Evolutionary conservation across 2,329 filamentous ascomycete genomes (phyloP), one percentile per base, ranked within the genome.

Genomic region (Pleoardoris graminearum): DNA sequence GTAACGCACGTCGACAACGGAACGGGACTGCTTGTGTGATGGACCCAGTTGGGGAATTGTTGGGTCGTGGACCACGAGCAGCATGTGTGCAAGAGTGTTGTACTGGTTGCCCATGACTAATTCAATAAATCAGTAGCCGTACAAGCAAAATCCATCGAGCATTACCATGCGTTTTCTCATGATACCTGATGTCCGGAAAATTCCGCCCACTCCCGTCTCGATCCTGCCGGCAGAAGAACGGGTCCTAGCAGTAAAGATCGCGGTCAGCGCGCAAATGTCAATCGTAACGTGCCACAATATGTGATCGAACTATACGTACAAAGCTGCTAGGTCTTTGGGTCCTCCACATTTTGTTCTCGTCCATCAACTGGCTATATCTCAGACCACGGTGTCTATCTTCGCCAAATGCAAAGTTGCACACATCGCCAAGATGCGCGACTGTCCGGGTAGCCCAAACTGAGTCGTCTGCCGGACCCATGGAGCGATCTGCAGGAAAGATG

Each of bases 361-460:
- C 65, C 58, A 71, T 67, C 19, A 72, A 57, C 45, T 68, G 65
- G 10, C 56, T 58, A 50, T 66, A 73, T 14, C 66, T 55, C 16
- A 57, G 44, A 22, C 70, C 53, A 36, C 63, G 69, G 27, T 71
- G 68, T 41, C 68, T 62, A 2, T 63, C 68, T 48, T 71, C 68
- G 1, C 69, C 69, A 44, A 72, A 72, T 0, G 63, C 69, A 41
- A 72, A 72, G 21, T 72, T 71, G 43, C 67, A 67, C 7, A 72
- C 71, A 37, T 74, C 71, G 7, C 67, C 71, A 5, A 73, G 59
- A 54, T 72, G 71, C 7, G 68, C 68, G 37, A 76, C 76, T 16
- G 74, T 75, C 10, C 75, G 67, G 29, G 74, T 76, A 16, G 75
- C 74, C 75, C 74, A 77, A 6, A 71, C 65, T 4, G 72, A 74